Evolutionary conservation across 768 basidiomycete species (phyloP), one percentile per base, ranked within the genome.

Genomic region (Aureoboletus auriporus): DNA sequence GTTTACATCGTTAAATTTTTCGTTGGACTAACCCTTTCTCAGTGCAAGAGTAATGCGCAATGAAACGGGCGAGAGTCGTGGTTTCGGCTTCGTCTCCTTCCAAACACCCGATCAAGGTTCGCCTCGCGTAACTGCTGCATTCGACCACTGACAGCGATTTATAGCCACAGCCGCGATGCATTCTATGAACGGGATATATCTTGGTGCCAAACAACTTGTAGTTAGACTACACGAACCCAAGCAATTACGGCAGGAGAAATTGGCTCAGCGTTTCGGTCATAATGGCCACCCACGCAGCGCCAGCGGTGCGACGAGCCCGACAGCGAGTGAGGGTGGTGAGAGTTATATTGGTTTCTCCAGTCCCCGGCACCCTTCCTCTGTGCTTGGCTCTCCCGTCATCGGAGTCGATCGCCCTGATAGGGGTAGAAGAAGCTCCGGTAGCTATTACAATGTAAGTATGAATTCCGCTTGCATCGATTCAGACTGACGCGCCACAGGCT

Each of bases 1-100:
- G n/a, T 34, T 11, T 39, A 33, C 16, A 27, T 54, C 8, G 12
- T 47, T 8, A 9, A 27, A 17, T 20, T 5, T 27, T 12, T 33
- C 5, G 11, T 39, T 43, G 49, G 28, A 31, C 38, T 34, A 36
- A 56, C 33, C 6, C 9, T 20, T 17, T 38, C 31, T n/a, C 46
- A 91, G 90, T 69, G 93, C 93, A 39, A 84, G 92, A 50, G 91
- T 94, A 36, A 93, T 94, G 93, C 81, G 88, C 20, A 90, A 89
- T 57, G 91, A 93, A 60, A 69, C 53, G 50, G 86, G 88, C 30
- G 83, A 85, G 43, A 85, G 86, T 68, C 83, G 89, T 55, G 86
- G 92, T 9, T 95, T 94, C 62, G 93, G 93, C 27, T 95, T 94
- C 59, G 93, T 94, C 37, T 90, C 88, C 3, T 94, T 72, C 68